These are phyloP conservation scores for Priceomyces fermenticarens DNA, from an alignment of 805 yeast genomes.

Conservation along the genomic window DNA sequence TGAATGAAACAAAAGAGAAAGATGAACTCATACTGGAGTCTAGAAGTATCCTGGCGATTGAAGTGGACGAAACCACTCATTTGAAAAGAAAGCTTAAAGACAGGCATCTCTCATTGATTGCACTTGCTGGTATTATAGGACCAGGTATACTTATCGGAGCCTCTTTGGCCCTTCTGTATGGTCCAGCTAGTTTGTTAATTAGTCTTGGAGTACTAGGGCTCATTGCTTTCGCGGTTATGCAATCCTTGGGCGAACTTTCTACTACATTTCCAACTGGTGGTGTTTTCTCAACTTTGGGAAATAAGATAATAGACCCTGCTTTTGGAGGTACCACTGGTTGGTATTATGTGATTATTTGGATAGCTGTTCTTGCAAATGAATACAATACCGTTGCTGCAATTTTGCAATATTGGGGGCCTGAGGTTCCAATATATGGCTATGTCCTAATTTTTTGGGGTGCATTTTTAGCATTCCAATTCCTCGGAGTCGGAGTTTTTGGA, in stretches of 20 bases:
- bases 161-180: constrained; percentile 46
- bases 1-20: too few relatives aligned
- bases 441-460: constrained; percentile 50
- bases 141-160: constrained; percentile 58
- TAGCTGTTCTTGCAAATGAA: constrained; percentile 53
- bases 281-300: constrained; percentile 52
- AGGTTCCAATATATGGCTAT: constrained; percentile 55
- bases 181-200: constrained; percentile 51
- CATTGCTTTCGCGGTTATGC: constrained; percentile 53
- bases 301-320: constrained; percentile 50
- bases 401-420: constrained; percentile 48
- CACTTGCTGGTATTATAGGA: constrained; percentile 58
- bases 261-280: constrained; percentile 50
- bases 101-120: constrained; percentile 49
- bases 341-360: constrained; percentile 54
- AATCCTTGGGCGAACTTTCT: constrained; percentile 54
- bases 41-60: background rate
- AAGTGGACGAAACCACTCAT: constrained; percentile 21
- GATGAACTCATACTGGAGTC: background rate
- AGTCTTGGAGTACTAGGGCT: constrained; percentile 54
- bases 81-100: constrained; percentile 48
- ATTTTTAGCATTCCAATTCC: constrained; percentile 45
- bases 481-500: constrained; percentile 55
- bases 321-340: constrained; percentile 57
- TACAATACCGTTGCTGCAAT: constrained; percentile 53